phyloP scores from a whole-genome alignment of 108 stramenopile species.

The Nitzschia putrida region DNA sequence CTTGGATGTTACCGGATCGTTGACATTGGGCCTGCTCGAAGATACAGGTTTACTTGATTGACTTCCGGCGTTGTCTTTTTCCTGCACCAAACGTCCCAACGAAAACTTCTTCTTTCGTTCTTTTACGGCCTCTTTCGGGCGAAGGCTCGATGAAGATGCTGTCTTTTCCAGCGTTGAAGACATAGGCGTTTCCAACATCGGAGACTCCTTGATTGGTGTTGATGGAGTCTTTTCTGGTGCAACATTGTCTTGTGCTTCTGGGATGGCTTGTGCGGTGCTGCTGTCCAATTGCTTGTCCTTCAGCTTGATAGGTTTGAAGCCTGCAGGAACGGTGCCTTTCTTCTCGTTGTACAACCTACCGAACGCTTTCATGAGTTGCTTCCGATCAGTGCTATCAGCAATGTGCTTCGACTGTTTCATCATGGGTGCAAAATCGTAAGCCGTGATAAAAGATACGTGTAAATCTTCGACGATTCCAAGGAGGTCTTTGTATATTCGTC shows the following conservation, averaged over 20 bases:
- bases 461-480: conserved; percentile 12
- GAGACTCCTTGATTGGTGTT: background rate
- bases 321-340: conserved; percentile 23
- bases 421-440: conserved; percentile 22
- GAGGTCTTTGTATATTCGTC: conserved; percentile 18
- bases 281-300: background rate
- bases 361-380: conserved; percentile 13
- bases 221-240: background rate
- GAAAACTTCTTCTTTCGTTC: conserved; percentile 37
- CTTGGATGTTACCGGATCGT: no score
- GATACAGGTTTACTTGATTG: conserved; percentile 6
- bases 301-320: conserved; percentile 26
- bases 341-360: conserved; percentile 22
- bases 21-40: background rate
- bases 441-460: conserved; percentile 29
- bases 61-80: no score
- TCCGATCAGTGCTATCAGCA: conserved; percentile 11
- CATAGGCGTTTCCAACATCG: background rate
- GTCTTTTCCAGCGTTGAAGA: background rate
- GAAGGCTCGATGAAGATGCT: background rate
- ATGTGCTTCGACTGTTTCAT: conserved; percentile 42
- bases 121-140: background rate
- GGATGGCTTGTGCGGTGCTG: background rate
- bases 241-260: background rate
- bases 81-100: conserved; percentile 29